These are phyloP conservation scores for Babesia ovis DNA, from an alignment of 169 alveolate genomes.

Conservation along the genomic window DNA sequence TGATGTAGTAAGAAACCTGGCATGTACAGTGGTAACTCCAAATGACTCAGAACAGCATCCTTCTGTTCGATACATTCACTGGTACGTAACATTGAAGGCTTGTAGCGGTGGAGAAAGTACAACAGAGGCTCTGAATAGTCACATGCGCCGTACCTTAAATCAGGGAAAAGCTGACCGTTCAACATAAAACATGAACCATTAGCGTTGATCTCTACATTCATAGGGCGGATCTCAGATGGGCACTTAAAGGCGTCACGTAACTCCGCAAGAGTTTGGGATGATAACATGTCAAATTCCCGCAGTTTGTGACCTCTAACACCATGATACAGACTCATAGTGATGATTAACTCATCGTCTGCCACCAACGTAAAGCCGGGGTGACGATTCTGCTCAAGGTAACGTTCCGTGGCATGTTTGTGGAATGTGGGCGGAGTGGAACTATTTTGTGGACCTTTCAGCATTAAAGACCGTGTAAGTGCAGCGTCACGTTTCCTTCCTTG, in stretches of 20 bases:
- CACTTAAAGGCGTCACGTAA: conserved; percentile 78
- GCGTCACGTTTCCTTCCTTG: neutral
- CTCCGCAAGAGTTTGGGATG: conserved; percentile 77
- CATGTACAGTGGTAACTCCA: conserved; percentile 74
- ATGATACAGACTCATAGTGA: conserved; percentile 77
- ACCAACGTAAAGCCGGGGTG: conserved; percentile 15
- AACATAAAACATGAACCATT: conserved; percentile 79
- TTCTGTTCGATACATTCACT: conserved; percentile 68
- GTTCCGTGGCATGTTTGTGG: conserved; percentile 42
- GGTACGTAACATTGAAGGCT: conserved; percentile 63
- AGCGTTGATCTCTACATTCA: conserved; percentile 21
- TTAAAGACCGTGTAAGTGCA: conserved; percentile 8
- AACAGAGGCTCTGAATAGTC: conserved; percentile 66
- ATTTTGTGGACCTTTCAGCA: conserved; percentile 48
- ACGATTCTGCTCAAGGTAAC: conserved; percentile 19
- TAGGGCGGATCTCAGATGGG: conserved; percentile 45
- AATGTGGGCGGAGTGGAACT: conserved; percentile 9
- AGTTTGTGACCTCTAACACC: conserved; percentile 81
- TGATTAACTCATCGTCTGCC: conserved; percentile 53
- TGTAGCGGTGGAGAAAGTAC: conserved; percentile 32
- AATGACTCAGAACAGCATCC: conserved; percentile 66
- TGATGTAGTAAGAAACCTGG: conserved; percentile 80
- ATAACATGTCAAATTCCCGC: conserved; percentile 79
- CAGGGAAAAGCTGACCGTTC: conserved; percentile 81
- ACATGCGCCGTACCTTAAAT: conserved; percentile 67